phyloP scores from a whole-genome alignment of 345 rosid genomes.

The Orychophragmus violaceus region DNA sequence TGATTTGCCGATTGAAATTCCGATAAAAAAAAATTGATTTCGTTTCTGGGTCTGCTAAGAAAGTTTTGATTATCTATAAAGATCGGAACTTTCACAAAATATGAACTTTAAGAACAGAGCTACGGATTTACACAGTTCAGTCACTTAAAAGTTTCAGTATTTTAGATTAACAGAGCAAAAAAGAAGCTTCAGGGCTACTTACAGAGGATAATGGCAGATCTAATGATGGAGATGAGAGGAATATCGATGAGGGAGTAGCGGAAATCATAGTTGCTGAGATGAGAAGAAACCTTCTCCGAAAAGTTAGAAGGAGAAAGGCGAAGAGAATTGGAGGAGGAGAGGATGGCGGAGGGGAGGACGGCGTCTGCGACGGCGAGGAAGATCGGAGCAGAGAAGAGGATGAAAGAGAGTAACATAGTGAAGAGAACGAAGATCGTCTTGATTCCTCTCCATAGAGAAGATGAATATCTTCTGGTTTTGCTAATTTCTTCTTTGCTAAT shows the following conservation, averaged over 20 bases:
- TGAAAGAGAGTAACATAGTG: conserved; percentile 63
- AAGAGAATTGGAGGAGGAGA: conserved; percentile 58
- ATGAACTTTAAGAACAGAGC: conserved; percentile 8
- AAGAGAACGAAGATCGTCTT: conserved; percentile 73
- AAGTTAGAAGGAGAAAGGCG: conserved; percentile 9
- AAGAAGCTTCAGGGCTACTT: conserved; percentile 28
- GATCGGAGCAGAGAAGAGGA: conserved; percentile 78
- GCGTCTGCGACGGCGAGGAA: conserved; percentile 77
- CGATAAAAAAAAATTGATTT: too few species aligned
- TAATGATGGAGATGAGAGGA: conserved; percentile 69
- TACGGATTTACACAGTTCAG: not conserved
- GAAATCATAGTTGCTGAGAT: conserved; percentile 51
- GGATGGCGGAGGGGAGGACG: conserved; percentile 70
- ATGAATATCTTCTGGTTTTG: conserved; percentile 33
- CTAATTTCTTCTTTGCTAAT: conserved; percentile 50
- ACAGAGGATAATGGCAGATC: conserved; percentile 90
- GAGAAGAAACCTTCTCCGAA: conserved; percentile 11
- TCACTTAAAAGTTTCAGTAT: not conserved
- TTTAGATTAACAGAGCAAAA: too few species aligned
- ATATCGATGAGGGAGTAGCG: conserved; percentile 76
- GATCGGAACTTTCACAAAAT: not conserved
- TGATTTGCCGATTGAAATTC: too few species aligned
- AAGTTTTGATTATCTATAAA: too few species aligned
- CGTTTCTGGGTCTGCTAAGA: too few species aligned
- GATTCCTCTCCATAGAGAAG: conserved; percentile 44